A percentile compares a stretch with the other conserved stretches of the same genome.
Conservation (phyloP, 805 yeast genomes). For the Wickerhamomyces sydowiorum region DNA sequence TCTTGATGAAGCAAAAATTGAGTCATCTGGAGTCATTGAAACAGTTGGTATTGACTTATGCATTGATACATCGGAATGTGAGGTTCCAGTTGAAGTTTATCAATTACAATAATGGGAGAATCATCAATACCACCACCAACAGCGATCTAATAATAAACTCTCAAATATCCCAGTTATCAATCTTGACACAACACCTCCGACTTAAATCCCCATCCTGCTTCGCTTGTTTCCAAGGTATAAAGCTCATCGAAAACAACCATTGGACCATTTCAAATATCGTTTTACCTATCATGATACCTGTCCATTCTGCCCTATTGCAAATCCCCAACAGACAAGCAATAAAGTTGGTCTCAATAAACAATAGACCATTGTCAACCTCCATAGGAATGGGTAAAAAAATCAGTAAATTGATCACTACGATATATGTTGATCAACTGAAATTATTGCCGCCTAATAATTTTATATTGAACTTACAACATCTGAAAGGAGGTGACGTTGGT, state of each 20-base stretch:
- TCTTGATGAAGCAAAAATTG: not conserved
- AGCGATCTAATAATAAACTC: not conserved
- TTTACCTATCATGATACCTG: not conserved
- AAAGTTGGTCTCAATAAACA: conserved; percentile 28
- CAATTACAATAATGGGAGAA: not conserved
- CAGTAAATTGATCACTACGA: conserved; percentile 15
- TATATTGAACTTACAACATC: conserved; percentile 26
- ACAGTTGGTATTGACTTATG: conserved; percentile 24
- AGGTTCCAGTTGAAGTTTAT: conserved; percentile 21
- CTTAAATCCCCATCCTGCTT: not conserved
- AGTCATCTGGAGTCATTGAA: conserved; percentile 23
- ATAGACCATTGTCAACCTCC: conserved; percentile 23
- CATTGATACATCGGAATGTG: conserved; percentile 24
- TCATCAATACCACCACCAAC: not conserved
- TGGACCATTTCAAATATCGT: not conserved
- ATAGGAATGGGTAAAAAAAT: conserved; percentile 28
- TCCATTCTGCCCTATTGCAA: not conserved
- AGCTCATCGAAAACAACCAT: not conserved
- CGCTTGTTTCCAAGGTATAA: no score
- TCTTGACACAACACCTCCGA: not conserved
- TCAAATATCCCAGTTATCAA: not conserved
- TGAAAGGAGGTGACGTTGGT: no score
- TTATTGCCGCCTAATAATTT: conserved; percentile 3
- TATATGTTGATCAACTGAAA: conserved; percentile 18
- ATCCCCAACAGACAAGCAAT: not conserved